phyloP scores from a whole-genome alignment of 306 rosid species.

The Rosa multiflora region DNA sequence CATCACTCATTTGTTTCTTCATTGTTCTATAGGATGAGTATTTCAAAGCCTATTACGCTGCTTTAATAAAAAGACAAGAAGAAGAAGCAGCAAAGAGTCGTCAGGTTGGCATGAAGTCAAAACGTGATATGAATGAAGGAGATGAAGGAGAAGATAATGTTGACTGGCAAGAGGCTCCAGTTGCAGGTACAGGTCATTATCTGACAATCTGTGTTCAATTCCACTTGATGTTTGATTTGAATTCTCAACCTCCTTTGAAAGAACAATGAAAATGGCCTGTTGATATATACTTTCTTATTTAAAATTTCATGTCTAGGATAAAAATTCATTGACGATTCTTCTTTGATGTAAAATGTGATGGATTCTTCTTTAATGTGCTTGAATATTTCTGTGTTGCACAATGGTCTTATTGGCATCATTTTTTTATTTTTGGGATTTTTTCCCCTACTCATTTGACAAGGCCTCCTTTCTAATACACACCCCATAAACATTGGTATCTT shows the following conservation, averaged over 20 bases:
- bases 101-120: slow-evolving; percentile 73
- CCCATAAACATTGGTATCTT: neutral
- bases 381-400: neutral
- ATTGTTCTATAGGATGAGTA: slow-evolving; percentile 68
- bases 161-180: slow-evolving; percentile 82
- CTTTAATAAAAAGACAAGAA: slow-evolving; percentile 66
- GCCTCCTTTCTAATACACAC: neutral
- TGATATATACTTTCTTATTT: neutral
- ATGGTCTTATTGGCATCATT: neutral
- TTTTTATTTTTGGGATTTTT: neutral
- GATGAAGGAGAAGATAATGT: slow-evolving; percentile 43
- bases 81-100: slow-evolving; percentile 66
- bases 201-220: slow-evolving; percentile 21
- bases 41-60: slow-evolving; percentile 84
- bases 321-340: neutral
- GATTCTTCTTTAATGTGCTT: neutral
- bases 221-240: neutral
- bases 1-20: slow-evolving; percentile 15
- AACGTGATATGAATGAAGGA: slow-evolving; percentile 39
- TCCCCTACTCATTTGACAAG: neutral
- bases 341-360: neutral
- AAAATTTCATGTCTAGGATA: neutral
- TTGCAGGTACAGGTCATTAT: slow-evolving; percentile 46
- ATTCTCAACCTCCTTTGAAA: neutral
- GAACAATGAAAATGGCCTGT: slow-evolving; percentile 1